Conservation (phyloP, 2,329 filamentous ascomycete genomes). For the Polychaeton citri region DNA sequence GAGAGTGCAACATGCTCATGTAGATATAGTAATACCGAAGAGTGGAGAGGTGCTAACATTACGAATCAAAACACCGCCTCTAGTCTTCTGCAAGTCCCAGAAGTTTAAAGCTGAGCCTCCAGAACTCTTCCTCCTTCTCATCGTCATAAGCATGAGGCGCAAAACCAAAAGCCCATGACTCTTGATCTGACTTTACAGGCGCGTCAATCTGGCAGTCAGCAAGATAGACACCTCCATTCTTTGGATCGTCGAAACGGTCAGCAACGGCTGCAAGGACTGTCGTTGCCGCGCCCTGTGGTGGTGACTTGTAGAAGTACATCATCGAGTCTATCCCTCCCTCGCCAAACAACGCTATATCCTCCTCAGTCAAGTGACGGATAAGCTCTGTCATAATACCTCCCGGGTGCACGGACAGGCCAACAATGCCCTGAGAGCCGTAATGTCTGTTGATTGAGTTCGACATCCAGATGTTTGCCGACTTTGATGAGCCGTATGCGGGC, state of each 20-base stretch:
- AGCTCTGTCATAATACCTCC: conserved; percentile 27
- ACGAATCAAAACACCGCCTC: no score
- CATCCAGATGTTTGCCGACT: conserved; percentile 39
- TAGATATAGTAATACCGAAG: no score
- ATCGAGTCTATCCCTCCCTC: conserved; percentile 5
- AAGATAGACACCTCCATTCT: conserved; percentile 34
- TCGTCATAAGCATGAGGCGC: conserved; percentile 24
- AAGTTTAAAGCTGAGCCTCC: conserved; percentile 23
- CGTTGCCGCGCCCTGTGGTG: conserved; percentile 36
- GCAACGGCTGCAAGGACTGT: conserved; percentile 30
- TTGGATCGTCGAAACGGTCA: conserved; percentile 29
- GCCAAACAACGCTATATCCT: conserved; percentile 6
- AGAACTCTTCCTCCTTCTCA: conserved; percentile 27
- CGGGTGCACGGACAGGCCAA: conserved; percentile 32
- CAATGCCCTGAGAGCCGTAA: conserved; percentile 32
- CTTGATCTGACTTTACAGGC: conserved; percentile 15
- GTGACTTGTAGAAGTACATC: conserved; percentile 15
- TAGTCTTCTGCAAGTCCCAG: conserved; percentile 10
- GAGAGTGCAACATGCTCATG: no score
- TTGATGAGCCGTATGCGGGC: conserved; percentile 33
- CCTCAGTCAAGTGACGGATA: conserved; percentile 5
- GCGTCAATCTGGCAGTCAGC: conserved; percentile 26
- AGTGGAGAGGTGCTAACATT: no score
- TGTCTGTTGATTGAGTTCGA: conserved; percentile 39
- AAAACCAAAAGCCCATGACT: conserved; percentile 16